Conservation (phyloP, 2,329 filamentous ascomycete species). For the Pezicula rhizophila region DNA sequence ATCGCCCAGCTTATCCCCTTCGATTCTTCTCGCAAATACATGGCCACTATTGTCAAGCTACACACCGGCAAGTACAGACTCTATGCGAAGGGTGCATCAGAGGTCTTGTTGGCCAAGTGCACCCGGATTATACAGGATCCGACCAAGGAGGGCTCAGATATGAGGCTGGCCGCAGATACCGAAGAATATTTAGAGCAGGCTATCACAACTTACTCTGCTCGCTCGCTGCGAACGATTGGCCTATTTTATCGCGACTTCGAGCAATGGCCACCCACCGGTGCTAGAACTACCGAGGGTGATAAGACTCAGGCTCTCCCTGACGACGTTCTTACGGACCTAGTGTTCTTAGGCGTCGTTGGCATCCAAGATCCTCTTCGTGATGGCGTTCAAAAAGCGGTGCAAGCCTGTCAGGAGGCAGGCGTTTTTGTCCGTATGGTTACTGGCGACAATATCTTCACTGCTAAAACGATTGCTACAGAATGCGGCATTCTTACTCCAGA, state of each 20-base stretch:
- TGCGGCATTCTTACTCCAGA: constrained; percentile 67
- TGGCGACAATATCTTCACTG: constrained; percentile 74
- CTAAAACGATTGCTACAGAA: constrained; percentile 71
- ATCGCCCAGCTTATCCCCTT: constrained; percentile 40
- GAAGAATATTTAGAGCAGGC: constrained; percentile 14
- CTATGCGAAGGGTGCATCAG: constrained; percentile 59
- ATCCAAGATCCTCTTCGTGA: constrained; percentile 76
- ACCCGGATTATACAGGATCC: neutral
- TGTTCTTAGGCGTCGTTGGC: constrained; percentile 64
- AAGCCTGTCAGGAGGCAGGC: constrained; percentile 67
- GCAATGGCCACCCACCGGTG: constrained; percentile 30
- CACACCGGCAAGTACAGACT: constrained; percentile 33
- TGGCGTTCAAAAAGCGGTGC: constrained; percentile 69
- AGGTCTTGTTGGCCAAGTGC: constrained; percentile 55
- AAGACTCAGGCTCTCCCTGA: constrained; percentile 17
- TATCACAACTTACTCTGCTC: constrained; percentile 32
- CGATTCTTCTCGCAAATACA: constrained; percentile 48
- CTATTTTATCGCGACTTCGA: constrained; percentile 33
- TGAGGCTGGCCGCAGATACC: constrained; percentile 45
- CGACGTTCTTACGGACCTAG: constrained; percentile 44
- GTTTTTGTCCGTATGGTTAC: constrained; percentile 78
- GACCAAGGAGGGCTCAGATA: constrained; percentile 46
- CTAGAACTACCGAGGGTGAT: neutral
- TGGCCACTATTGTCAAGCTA: constrained; percentile 55
- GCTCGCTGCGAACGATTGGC: constrained; percentile 35